Conservation (phyloP, 805 yeast genomes). For the Ascoidea rubescens region DNA sequence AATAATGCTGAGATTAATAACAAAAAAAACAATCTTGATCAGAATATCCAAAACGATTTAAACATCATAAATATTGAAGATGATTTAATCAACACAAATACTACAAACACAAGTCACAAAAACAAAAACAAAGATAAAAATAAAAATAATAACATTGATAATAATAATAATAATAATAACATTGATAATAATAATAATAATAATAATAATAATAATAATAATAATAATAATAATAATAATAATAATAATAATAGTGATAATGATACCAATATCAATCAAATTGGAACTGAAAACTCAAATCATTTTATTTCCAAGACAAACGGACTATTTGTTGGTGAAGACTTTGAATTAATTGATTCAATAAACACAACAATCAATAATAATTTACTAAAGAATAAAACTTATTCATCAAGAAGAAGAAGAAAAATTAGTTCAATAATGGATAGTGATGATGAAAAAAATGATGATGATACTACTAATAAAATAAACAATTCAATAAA, state of each 20-base stretch:
- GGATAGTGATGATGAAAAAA: slow-evolving; percentile 2
- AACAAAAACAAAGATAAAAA: not conserved
- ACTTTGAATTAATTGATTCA: slow-evolving; percentile 14
- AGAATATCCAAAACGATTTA: too few relatives aligned
- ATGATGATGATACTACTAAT: slow-evolving; percentile 3
- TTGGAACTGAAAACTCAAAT: not conserved
- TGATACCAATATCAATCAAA: slow-evolving; percentile 3
- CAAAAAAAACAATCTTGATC: not conserved
- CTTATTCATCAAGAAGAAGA: not conserved
- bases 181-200: not conserved
- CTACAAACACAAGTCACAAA: slow-evolving; percentile 1
- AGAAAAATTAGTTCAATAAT: not conserved
- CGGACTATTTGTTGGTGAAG: slow-evolving; percentile 12
- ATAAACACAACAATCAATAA: slow-evolving; percentile 8
- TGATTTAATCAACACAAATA: slow-evolving; percentile 1
- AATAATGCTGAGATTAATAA: not conserved
- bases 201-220: not conserved
- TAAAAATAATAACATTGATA: not conserved
- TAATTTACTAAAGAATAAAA: not conserved
- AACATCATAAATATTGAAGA: not conserved
- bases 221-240: too few relatives aligned
- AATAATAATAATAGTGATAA: not conserved
- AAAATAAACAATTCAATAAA: too few relatives aligned
- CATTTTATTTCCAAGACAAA: slow-evolving; percentile 2
- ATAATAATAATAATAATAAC: too few relatives aligned